phyloP scores from a whole-genome alignment of 148 eudicot genomes.

The Tetragonia tetragonoides region DNA sequence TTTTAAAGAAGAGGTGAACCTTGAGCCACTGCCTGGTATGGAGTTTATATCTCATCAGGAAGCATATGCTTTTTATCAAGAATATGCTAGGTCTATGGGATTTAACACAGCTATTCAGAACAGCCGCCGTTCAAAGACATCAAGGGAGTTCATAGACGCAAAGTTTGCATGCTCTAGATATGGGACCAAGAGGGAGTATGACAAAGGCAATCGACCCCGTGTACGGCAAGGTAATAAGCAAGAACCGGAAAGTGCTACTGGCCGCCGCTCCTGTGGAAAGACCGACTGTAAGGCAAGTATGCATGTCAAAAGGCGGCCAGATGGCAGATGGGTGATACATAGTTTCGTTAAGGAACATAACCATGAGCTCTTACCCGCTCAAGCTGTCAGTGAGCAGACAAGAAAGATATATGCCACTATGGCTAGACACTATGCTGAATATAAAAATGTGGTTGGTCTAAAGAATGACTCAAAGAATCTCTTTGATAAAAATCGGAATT shows the following conservation, averaged over 20 bases:
- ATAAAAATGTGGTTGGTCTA: constrained; percentile 82
- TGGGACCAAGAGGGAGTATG: constrained; percentile 95
- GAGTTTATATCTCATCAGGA: constrained; percentile 93
- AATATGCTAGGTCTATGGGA: constrained; percentile 95
- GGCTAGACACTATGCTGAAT: constrained; percentile 98
- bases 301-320: constrained; percentile 96
- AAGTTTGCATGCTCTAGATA: constrained; percentile 98
- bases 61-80: constrained; percentile 96
- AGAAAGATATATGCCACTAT: constrained; percentile 95
- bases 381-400: constrained; percentile 95
- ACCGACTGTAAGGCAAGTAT: constrained; percentile 99
- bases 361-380: constrained; percentile 94
- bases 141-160: constrained; percentile 96
- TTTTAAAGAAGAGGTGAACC: constrained; percentile 62
- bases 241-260: constrained; percentile 75
- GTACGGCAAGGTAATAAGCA: constrained; percentile 66
- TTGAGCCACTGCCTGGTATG: constrained; percentile 94
- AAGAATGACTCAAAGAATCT: constrained; percentile 64
- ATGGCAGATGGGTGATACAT: constrained; percentile 97
- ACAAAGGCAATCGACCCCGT: constrained; percentile 81
- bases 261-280: constrained; percentile 90
- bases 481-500: constrained; percentile 69
- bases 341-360: constrained; percentile 89
- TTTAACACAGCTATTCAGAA: constrained; percentile 97
- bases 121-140: constrained; percentile 96